Evolutionary conservation across 257 asterid genomes (phyloP).

Genomic region (Linaria vulgaris): DNA sequence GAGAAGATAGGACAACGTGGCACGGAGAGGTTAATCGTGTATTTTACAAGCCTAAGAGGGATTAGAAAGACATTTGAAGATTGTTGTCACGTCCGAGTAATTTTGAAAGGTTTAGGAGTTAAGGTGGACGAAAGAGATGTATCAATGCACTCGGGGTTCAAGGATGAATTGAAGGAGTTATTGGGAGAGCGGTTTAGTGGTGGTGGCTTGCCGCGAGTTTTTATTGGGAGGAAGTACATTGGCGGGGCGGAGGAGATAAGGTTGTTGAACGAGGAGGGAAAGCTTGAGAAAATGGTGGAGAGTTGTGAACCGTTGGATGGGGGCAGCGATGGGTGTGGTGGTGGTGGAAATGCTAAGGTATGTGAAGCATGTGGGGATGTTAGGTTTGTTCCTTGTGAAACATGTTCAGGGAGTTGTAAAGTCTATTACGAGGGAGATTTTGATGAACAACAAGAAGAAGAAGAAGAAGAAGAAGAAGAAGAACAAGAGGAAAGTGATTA

Average conservation of each 20-base stretch:
- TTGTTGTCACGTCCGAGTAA: conserved; percentile 75
- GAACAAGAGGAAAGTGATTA: conserved; percentile 25
- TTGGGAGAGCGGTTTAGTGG: conserved; percentile 47
- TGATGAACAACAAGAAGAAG: conserved; percentile 27
- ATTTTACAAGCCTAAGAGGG: conserved; percentile 85
- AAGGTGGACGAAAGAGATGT: conserved; percentile 86
- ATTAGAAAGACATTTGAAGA: conserved; percentile 94
- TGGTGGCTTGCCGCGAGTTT: conserved; percentile 66
- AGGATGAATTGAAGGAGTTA: conserved; percentile 71
- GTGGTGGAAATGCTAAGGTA: conserved; percentile 28
- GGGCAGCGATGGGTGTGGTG: conserved; percentile 23
- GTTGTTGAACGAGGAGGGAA: conserved; percentile 71
- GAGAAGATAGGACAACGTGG: conserved; percentile 24
- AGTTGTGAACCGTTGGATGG: conserved; percentile 53
- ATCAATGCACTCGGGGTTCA: conserved; percentile 91
- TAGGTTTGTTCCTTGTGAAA: conserved; percentile 85
- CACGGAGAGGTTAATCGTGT: conserved; percentile 55
- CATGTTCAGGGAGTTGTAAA: conserved; percentile 91
- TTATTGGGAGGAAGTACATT: conserved; percentile 48
- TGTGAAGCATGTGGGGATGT: conserved; percentile 92
- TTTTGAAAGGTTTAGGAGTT: conserved; percentile 67
- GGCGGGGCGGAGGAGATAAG: conserved; percentile 92
- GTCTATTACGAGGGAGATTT: conserved; percentile 54
- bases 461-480: too few species aligned
- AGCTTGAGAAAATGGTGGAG: conserved; percentile 64